phyloP scores from a whole-genome alignment of 805 yeast genomes.

The Starmera amethionina region DNA sequence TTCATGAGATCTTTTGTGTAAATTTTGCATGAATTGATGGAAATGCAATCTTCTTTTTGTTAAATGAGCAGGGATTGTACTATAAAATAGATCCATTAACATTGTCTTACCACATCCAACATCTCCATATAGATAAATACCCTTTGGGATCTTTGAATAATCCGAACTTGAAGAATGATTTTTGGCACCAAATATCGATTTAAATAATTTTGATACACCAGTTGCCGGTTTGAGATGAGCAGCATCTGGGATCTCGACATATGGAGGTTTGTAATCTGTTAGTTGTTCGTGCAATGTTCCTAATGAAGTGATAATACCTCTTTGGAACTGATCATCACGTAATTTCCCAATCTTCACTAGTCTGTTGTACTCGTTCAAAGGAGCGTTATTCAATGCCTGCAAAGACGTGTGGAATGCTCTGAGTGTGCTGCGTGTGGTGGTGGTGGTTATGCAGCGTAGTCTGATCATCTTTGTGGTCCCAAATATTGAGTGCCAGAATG shows the following conservation, averaged over 20 bases:
- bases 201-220: constrained; percentile 28
- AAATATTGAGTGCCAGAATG: too few relatives aligned
- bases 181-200: constrained; percentile 20
- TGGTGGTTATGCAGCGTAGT: too few relatives aligned
- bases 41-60: constrained; percentile 81
- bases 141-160: constrained; percentile 48
- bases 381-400: constrained; percentile 18
- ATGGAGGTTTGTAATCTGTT: constrained; percentile 48
- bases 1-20: constrained; percentile 81
- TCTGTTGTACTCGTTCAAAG: constrained; percentile 37
- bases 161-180: constrained; percentile 10
- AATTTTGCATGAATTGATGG: constrained; percentile 93
- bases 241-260: constrained; percentile 37
- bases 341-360: constrained; percentile 36
- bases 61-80: constrained; percentile 69
- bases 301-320: constrained; percentile 55
- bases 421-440: too few relatives aligned
- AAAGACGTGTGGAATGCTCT: not conserved
- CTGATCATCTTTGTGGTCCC: too few relatives aligned
- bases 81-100: constrained; percentile 93
- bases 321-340: constrained; percentile 66
- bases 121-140: constrained; percentile 91
- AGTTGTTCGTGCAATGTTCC: constrained; percentile 49
- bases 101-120: constrained; percentile 98
- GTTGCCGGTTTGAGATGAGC: constrained; percentile 39